phyloP scores from a whole-genome alignment of 31 red algal species.

The Endocladia muricata region DNA sequence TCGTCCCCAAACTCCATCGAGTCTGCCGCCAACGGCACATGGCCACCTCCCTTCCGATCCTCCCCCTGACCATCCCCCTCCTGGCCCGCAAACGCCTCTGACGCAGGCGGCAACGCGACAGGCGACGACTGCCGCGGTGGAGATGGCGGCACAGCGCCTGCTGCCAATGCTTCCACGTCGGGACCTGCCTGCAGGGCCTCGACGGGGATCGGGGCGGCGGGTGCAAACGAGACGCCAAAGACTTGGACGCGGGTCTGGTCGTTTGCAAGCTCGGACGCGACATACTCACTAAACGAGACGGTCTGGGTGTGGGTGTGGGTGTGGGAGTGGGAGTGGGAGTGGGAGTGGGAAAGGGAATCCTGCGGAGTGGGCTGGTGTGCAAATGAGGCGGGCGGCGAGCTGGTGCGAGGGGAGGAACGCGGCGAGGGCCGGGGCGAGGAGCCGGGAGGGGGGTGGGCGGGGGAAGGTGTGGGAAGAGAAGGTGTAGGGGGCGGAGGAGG shows the following conservation, averaged over 20 bases:
- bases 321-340: neutral
- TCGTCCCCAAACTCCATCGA: neutral
- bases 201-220: neutral
- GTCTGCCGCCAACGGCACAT: neutral
- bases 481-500: neutral
- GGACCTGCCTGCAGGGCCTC: neutral
- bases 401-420: neutral
- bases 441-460: neutral
- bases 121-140: neutral
- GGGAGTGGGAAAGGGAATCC: neutral
- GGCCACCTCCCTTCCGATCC: neutral
- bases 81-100: too few species aligned
- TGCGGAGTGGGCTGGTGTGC: neutral
- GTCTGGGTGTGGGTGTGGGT: constrained; percentile 2
- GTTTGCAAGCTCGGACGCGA: constrained; percentile 53
- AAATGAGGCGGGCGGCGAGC: neutral
- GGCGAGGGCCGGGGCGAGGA: neutral
- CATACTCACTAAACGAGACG: constrained; percentile 52
- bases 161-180: neutral
- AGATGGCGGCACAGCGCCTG: neutral
- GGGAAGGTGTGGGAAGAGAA: neutral
- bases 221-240: constrained; percentile 22
- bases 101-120: neutral
- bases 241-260: constrained; percentile 19
- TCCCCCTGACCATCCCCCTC: too few species aligned